A percentile compares a stretch with the other conserved stretches of the same genome.
phyloP scores from a whole-genome alignment of 1,139 yeast genomes.

The Trichomonascaceae sp. region DNA sequence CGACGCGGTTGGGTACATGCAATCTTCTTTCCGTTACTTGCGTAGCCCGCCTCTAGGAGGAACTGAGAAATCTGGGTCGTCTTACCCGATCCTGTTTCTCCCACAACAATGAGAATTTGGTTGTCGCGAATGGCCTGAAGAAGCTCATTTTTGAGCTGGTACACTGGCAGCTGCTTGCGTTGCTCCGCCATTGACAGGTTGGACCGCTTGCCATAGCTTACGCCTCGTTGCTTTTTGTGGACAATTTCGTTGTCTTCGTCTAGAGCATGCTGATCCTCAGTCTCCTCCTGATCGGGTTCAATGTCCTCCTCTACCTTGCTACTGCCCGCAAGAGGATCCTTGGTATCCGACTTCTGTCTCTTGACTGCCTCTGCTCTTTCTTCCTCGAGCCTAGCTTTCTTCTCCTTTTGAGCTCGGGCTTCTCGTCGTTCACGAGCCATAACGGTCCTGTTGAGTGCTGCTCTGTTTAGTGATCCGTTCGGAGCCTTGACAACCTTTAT shows the following conservation, averaged over 20 bases:
- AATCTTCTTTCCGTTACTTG: constrained; percentile 42
- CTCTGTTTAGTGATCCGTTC: constrained; percentile 64
- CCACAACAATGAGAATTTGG: constrained; percentile 75
- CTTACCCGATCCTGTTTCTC: constrained; percentile 97
- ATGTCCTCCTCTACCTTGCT: neutral
- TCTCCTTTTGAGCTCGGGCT: constrained; percentile 39
- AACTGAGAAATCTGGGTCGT: constrained; percentile 89
- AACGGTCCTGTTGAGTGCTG: constrained; percentile 66
- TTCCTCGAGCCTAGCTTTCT: too few relatives aligned
- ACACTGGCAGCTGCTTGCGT: constrained; percentile 63
- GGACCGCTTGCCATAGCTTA: constrained; percentile 16
- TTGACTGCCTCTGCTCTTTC: constrained; percentile 25
- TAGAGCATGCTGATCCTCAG: neutral
- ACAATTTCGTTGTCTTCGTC: neutral
- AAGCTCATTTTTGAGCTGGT: constrained; percentile 42
- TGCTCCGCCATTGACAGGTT: constrained; percentile 46
- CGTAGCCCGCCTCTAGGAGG: constrained; percentile 63
- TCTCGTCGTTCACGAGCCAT: constrained; percentile 56
- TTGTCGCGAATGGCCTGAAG: constrained; percentile 47
- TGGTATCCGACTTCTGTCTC: constrained; percentile 13
- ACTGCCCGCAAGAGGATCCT: neutral
- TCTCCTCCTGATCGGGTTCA: neutral
- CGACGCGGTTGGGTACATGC: constrained; percentile 95
- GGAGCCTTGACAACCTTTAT: constrained; percentile 53
- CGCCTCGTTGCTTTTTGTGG: constrained; percentile 1